phyloP scores from a whole-genome alignment of 108 stramenopile species.

The Cyclostephanos tholiformis region DNA sequence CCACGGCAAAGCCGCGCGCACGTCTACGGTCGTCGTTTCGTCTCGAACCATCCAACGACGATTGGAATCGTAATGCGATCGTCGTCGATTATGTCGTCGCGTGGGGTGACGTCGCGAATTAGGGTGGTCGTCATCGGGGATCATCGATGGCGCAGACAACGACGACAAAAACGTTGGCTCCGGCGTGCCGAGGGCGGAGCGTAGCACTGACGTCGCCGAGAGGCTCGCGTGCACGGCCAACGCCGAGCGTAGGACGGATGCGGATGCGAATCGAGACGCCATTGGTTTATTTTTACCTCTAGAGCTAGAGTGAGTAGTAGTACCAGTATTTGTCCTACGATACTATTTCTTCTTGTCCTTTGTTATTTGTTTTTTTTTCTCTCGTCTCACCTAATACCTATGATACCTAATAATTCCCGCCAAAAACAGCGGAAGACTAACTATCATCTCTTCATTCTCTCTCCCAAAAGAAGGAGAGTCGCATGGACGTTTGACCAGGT shows the following conservation, averaged over 20 bases:
- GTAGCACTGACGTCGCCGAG: slow-evolving; percentile 26
- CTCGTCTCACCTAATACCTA: too few species aligned
- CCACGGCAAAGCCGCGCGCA: slow-evolving; percentile 38
- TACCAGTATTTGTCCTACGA: too few species aligned
- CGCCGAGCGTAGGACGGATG: slow-evolving; percentile 18
- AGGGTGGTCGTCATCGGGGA: too few species aligned
- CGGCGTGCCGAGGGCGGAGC: slow-evolving; percentile 22
- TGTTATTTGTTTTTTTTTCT: too few species aligned
- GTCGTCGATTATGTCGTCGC: too few species aligned
- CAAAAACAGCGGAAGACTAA: too few species aligned
- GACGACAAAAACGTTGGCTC: background rate
- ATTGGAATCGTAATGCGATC: background rate
- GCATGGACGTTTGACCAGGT: too few species aligned
- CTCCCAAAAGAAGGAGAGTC: too few species aligned
- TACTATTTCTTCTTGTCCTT: too few species aligned
- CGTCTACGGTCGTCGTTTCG: background rate
- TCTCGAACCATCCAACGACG: background rate
- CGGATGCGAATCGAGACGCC: slow-evolving; percentile 12
- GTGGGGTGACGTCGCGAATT: background rate
- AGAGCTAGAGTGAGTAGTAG: too few species aligned
- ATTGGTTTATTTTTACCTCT: background rate
- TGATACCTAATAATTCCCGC: too few species aligned
- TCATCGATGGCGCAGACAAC: slow-evolving; percentile 1
- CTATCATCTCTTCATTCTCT: too few species aligned
- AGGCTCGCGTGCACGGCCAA: slow-evolving; percentile 22